Conservation (phyloP, 164 flowering plant genomes). For the Liquidambar formosana region DNA sequence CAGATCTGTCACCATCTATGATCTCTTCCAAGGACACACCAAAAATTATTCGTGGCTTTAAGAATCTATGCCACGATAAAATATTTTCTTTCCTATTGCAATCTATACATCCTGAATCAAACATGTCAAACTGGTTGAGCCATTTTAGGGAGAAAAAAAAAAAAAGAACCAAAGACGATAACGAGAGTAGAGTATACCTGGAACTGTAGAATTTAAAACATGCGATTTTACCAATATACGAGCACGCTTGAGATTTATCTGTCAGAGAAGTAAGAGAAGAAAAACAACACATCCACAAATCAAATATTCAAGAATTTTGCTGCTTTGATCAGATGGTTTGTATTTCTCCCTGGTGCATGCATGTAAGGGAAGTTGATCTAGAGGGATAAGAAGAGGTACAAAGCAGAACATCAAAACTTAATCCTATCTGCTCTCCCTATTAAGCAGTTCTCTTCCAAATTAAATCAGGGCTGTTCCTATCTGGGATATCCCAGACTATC, state of each 20-base stretch:
- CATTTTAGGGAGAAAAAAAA: neutral
- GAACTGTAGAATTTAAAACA: slow-evolving; percentile 50
- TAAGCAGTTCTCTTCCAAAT: neutral
- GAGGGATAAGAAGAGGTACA: neutral
- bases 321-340: neutral
- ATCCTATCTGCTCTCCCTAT: neutral
- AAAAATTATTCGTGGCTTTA: slow-evolving; percentile 70
- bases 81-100: slow-evolving; percentile 84
- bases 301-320: slow-evolving; percentile 1
- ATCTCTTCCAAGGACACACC: slow-evolving; percentile 74
- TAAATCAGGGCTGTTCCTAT: no score
- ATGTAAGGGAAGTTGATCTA: neutral
- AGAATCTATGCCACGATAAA: slow-evolving; percentile 66
- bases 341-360: neutral
- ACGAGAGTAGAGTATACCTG: slow-evolving; percentile 41
- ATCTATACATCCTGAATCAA: slow-evolving; percentile 59
- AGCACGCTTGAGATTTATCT: slow-evolving; percentile 96
- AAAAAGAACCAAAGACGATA: neutral
- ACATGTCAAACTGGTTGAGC: neutral
- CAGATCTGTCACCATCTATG: slow-evolving; percentile 45
- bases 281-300: neutral
- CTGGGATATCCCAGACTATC: no score
- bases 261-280: slow-evolving; percentile 21
- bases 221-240: slow-evolving; percentile 75
- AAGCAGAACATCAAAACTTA: neutral